Evolutionary conservation across 495 filamentous ascomycete species (phyloP).

Genomic region (Xylaria acuta): DNA sequence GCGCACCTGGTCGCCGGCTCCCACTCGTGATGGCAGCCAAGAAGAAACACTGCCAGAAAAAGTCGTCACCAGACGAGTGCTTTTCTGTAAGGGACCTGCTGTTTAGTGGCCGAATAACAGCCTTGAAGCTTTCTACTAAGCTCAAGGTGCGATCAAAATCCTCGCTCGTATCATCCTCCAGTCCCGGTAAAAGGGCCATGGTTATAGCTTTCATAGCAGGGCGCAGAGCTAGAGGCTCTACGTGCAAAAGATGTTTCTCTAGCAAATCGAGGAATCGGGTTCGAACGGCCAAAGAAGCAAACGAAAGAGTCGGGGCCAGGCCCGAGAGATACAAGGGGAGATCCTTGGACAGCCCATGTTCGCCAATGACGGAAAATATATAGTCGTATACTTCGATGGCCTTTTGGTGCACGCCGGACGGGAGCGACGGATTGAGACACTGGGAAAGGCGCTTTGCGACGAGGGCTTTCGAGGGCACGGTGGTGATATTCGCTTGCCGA

Average conservation of each 20-base stretch:
- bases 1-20: conserved; percentile 79
- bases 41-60: conserved; percentile 99
- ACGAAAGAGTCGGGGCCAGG: conserved; percentile 84
- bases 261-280: conserved; percentile 82
- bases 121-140: conserved; percentile 78
- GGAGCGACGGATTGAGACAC: conserved; percentile 90
- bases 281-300: conserved; percentile 88
- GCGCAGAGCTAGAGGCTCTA: conserved; percentile 73
- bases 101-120: conserved; percentile 61
- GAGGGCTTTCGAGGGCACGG: conserved; percentile 81
- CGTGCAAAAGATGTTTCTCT: conserved; percentile 75
- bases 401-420: conserved; percentile 98
- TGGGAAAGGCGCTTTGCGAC: conserved; percentile 93
- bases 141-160: conserved; percentile 90
- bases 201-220: conserved; percentile 90
- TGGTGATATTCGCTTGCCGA: conserved; percentile 70
- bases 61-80: conserved; percentile 73
- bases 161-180: conserved; percentile 95
- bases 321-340: conserved; percentile 89
- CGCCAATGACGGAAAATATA: conserved; percentile 79
- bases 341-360: conserved; percentile 78
- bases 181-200: conserved; percentile 81
- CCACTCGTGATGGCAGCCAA: conserved; percentile 88
- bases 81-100: conserved; percentile 57
- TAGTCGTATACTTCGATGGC: conserved; percentile 91